Conservation (phyloP, 148 eudicot species). For the Gaultheria prostrata region DNA sequence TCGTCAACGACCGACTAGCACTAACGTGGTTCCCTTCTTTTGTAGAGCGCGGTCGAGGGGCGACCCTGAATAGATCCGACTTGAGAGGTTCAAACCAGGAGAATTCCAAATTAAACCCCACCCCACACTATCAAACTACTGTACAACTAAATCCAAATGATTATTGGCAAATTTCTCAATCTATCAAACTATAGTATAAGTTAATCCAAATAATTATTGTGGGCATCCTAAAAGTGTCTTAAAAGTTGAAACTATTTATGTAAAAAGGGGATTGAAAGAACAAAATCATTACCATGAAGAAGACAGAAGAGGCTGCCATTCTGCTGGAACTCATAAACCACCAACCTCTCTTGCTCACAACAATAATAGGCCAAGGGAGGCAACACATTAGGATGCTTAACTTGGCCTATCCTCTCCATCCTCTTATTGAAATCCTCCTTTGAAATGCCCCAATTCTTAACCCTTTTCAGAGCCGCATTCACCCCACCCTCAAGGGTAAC, state of each 20-base stretch:
- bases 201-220: neutral
- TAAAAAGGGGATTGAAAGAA: neutral
- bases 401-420: conserved; percentile 34
- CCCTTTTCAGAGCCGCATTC: conserved; percentile 41
- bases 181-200: neutral
- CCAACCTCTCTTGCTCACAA: conserved; percentile 41
- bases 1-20: neutral
- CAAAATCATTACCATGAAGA: conserved; percentile 37
- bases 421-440: conserved; percentile 38
- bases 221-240: neutral
- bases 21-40: neutral
- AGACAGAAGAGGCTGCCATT: conserved; percentile 50
- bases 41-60: neutral
- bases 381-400: conserved; percentile 41
- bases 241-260: neutral
- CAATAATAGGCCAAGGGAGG: conserved; percentile 47
- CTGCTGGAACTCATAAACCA: conserved; percentile 49
- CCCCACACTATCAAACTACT: neutral
- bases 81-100: neutral
- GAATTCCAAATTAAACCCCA: neutral
- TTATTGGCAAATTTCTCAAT: too few relatives aligned
- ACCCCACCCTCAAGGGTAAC: conserved; percentile 28
- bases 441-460: conserved; percentile 42
- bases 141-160: neutral
- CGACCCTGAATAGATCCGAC: neutral